Base-by-base conservation (phyloP, 352 stramenopile genomes). In the Phytophthora hybrid region DNA sequence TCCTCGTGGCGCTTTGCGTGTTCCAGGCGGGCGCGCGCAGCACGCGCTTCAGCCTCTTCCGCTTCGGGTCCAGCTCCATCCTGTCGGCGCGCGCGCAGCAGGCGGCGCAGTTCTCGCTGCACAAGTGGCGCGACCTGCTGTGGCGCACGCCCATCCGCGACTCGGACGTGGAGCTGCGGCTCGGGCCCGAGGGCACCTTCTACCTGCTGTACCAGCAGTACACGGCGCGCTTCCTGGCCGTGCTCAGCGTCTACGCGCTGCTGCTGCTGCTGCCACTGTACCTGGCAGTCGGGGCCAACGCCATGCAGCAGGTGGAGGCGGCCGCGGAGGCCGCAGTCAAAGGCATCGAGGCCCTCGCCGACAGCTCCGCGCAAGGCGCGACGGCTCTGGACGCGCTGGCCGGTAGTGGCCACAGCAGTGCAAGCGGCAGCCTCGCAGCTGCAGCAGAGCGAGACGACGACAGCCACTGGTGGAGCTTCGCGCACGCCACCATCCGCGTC, bases 121-220 rank as follows among this genome's bases (percentile, higher is more conserved):
- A 69, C 39, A 83, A 88, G 41, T 95, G 88, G 88, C 69, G 65
- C 69, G 82, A 87, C 51, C 71, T 95, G 58, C 75, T 95, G 31
- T 95, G 84, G 84, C 74, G 70, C 70, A 93, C 88, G 52, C 88
- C 88, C 13, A 91, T 95, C 62, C 71, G 87, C 41, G 79, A 82
- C 77, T 88, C 88, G 47, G 78, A 85, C 44, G 76, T 95, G 21
- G 88, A 95, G 78, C 71, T 62, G 29, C 69, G 74, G 51, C 78
- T 96, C 14, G 89, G 89, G 0, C 88, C 89, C 23, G 89, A 96
- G 65, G 86, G 85, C 47, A 91, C 89, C 6, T 96, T 95, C 72
- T 96, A 96, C 68, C 68, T 96, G 63, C 76, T 94, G 23, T 96
- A 93, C 66, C 85, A 95, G 67, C 74, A 93, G 52, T 96, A 96